Conservation (phyloP, 495 filamentous ascomycete species). For the Letharia columbiana region DNA sequence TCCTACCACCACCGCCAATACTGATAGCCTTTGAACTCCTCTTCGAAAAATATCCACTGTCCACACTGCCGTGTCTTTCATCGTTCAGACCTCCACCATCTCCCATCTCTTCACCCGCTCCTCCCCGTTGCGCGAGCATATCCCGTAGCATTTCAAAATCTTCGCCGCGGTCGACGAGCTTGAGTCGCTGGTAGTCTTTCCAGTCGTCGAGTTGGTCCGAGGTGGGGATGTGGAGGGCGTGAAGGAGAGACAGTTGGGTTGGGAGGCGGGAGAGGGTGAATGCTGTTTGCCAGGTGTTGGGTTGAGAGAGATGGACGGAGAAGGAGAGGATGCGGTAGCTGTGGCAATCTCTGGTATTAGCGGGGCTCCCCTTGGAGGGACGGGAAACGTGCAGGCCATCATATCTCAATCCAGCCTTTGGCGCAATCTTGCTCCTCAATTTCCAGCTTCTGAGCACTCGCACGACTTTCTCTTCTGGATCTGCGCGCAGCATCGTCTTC, state of each 20-base stretch:
- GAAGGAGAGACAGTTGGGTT: conserved; percentile 14
- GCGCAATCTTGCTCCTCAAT: conserved; percentile 16
- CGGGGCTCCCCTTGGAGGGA: not conserved
- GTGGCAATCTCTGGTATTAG: not conserved
- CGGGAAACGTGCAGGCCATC: conserved; percentile 23
- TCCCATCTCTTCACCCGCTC: not conserved
- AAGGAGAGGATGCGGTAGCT: conserved; percentile 22
- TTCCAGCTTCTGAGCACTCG: conserved; percentile 21
- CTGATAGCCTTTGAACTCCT: not conserved
- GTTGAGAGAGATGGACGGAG: conserved; percentile 10
- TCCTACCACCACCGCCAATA: not conserved
- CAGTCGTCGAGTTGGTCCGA: conserved; percentile 26
- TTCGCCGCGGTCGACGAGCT: conserved; percentile 8
- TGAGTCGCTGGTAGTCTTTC: conserved; percentile 21
- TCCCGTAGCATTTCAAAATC: conserved; percentile 9
- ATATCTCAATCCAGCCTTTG: conserved; percentile 23
- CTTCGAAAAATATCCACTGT: conserved; percentile 18
- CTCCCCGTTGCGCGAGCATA: not conserved
- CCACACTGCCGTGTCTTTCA: not conserved
- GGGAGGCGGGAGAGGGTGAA: conserved; percentile 15
- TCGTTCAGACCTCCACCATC: not conserved
- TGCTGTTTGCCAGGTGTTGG: conserved; percentile 13
- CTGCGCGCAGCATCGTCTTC: conserved; percentile 9
- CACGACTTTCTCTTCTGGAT: conserved; percentile 12
- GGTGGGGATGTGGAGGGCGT: conserved; percentile 15